Conservation (phyloP, 257 asterid species). For the Petunia secreta region DNA sequence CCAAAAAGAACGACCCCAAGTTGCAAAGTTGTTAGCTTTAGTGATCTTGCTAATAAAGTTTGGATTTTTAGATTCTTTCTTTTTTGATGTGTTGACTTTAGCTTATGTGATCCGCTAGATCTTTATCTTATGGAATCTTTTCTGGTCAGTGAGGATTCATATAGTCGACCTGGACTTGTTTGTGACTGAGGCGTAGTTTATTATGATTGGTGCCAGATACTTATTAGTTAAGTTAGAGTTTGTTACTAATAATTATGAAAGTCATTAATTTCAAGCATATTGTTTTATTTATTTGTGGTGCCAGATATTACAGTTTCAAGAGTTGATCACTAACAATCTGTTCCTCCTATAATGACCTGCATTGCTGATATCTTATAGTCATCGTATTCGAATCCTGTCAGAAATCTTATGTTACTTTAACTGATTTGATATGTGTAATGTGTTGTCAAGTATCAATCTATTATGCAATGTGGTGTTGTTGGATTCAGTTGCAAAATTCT, state of each 20-base stretch:
- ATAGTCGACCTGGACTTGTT: too few species aligned
- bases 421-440: neutral
- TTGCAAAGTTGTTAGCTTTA: neutral
- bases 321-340: conserved; percentile 7
- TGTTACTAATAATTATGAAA: neutral
- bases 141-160: too few species aligned
- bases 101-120: conserved; percentile 20
- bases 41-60: neutral
- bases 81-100: conserved; percentile 26
- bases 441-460: neutral
- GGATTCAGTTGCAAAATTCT: neutral
- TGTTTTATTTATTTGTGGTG: neutral
- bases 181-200: too few species aligned
- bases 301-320: neutral
- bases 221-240: too few species aligned
- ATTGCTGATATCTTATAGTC: neutral
- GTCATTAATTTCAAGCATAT: neutral
- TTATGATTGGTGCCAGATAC: too few species aligned
- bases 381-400: neutral
- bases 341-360: neutral
- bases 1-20: neutral
- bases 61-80: neutral
- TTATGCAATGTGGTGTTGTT: conserved; percentile 12
- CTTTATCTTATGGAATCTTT: neutral
- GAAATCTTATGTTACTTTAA: conserved; percentile 1